A percentile compares a stretch with the other conserved stretches of the same genome.
Conservation (phyloP, 176 grass and related monocot species). For the Tillandsia leiboldiana region DNA sequence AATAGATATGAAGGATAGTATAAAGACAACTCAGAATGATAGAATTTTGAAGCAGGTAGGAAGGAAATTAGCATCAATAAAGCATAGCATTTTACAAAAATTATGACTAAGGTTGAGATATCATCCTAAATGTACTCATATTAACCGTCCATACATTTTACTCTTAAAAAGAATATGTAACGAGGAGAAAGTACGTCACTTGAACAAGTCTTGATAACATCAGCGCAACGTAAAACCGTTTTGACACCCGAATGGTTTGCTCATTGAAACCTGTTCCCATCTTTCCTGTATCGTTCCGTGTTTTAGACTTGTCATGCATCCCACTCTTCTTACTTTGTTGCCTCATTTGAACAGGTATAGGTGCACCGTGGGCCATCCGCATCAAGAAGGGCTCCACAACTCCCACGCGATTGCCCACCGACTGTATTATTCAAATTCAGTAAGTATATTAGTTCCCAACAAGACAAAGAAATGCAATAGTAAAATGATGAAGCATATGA, state of each 20-base stretch:
- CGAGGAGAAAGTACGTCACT: conserved; percentile 19
- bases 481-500: too few relatives aligned
- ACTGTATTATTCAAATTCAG: conserved; percentile 35
- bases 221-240: conserved; percentile 87
- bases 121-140: too few relatives aligned
- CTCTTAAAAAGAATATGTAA: background rate
- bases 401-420: conserved; percentile 79
- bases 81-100: too few relatives aligned
- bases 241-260: conserved; percentile 63
- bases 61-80: too few relatives aligned
- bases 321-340: conserved; percentile 28
- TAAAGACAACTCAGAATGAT: too few relatives aligned
- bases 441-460: conserved; percentile 10
- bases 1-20: too few relatives aligned
- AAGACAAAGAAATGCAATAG: conserved; percentile 11
- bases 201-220: conserved; percentile 89
- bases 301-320: conserved; percentile 16
- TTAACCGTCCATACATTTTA: too few relatives aligned
- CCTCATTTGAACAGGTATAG: conserved; percentile 45
- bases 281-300: conserved; percentile 20
- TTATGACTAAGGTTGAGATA: too few relatives aligned
- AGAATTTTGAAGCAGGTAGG: too few relatives aligned
- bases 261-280: conserved; percentile 37
- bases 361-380: conserved; percentile 86
- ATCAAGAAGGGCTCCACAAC: conserved; percentile 85